Base-by-base conservation (phyloP, 441 rosid species). In the Rhodomyrtus psidioides region DNA sequence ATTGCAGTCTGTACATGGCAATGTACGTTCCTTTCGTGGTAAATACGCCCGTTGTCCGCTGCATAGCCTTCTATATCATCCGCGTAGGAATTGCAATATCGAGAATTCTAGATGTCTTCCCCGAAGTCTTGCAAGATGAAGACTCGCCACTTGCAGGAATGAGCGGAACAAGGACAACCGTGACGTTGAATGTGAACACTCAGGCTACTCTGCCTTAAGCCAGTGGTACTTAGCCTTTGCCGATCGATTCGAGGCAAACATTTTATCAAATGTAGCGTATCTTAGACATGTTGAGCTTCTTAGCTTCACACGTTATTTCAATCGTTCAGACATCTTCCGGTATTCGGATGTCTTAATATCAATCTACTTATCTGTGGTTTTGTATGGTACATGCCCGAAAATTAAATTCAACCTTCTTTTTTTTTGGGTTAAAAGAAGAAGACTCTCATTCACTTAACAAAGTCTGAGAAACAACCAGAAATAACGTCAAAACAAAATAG, bases 281-380 rank as follows among this genome's bases (percentile, higher is more conserved):
- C 19, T 59, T 59, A 1, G 27, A 16, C 34, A 59, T 7, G 16
- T 27, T 27, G 65, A 6, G 65, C 65, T n/a, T 59, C 65, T 27
- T 59, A 14, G 2, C 19, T n/a, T 28, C 21, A 5, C 74, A 51
- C 12, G 74, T 28, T 0, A 28, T 28, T 28, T 28, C 42, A 16
- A 12, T 60, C 95, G 92, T 89, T 94, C 98, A 90, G 82, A 90
- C 98, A 96, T 95, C 88, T 94, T 90, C 82, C 23, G 94, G 87
- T 83, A 86, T 87, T 44, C 84, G 82, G 2, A 58, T 58, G 60
- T 65, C 91, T 28, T 15, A 7, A 21, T 60, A 0, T 60, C 42
- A 6, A 39, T 28, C 74, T 60, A 28, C 39, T 60, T 28, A 21
- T 42, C 10, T 3, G 42, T 28, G 23, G 12, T 4, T 12, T 60